Conservation (phyloP, 495 filamentous ascomycete species). For the Aspergillus ostianus region DNA sequence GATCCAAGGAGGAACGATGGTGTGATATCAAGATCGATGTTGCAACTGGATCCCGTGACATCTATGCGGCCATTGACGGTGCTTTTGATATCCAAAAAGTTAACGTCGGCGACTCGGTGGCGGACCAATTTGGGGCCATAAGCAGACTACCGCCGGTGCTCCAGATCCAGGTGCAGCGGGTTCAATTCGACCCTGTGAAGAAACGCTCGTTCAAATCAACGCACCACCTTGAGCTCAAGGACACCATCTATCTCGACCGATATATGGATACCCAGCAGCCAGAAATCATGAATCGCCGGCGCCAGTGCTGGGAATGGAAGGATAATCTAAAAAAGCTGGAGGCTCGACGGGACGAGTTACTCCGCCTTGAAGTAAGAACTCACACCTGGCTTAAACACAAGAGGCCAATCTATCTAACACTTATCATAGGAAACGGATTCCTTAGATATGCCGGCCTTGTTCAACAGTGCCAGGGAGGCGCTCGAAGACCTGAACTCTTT, state of each 20-base stretch:
- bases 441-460: conserved; percentile 32
- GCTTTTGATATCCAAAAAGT: conserved; percentile 77
- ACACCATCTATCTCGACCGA: conserved; percentile 82
- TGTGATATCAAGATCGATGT: conserved; percentile 65
- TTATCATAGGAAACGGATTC: conserved; percentile 31
- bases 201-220: conserved; percentile 70
- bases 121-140: conserved; percentile 74
- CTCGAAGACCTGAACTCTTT: conserved; percentile 33
- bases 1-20: conserved; percentile 57
- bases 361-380: conserved; percentile 42
- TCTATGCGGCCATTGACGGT: conserved; percentile 81
- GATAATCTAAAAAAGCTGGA: conserved; percentile 57
- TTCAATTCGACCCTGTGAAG: conserved; percentile 62
- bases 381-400: neutral
- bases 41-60: conserved; percentile 58
- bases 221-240: conserved; percentile 69
- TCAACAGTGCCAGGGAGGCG: conserved; percentile 27
- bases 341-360: conserved; percentile 44
- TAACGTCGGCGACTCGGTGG: conserved; percentile 59
- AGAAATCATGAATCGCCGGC: conserved; percentile 57
- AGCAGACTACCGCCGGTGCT: conserved; percentile 75
- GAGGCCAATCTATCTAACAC: neutral
- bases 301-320: conserved; percentile 73
- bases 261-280: conserved; percentile 72
- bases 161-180: conserved; percentile 84